phyloP scores from a whole-genome alignment of 1,284 basidiomycete species.

The Pseudozyma tsukubaensis region DNA sequence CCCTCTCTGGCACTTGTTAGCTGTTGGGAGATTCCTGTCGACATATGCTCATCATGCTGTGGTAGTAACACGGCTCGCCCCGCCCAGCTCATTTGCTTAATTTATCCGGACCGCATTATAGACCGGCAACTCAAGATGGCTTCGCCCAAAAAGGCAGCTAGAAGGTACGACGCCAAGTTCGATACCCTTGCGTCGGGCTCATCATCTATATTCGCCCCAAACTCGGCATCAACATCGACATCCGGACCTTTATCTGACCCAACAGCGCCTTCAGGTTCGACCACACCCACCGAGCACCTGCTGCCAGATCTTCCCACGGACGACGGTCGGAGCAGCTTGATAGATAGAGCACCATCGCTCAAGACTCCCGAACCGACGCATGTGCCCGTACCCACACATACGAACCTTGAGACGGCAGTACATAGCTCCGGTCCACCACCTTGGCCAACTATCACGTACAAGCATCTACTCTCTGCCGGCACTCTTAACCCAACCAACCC shows the following conservation, averaged over 20 bases:
- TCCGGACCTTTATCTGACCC: background rate
- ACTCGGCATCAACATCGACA: conserved; percentile 8
- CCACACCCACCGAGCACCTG: conserved; percentile 11
- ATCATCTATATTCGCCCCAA: conserved; percentile 7
- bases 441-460: conserved; percentile 56
- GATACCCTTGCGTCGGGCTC: conserved; percentile 14
- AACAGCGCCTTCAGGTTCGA: background rate
- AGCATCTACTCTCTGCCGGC: conserved; percentile 58
- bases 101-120: background rate
- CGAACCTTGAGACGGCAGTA: conserved; percentile 36
- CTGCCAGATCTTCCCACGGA: conserved; percentile 16
- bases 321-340: conserved; percentile 24
- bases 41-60: conserved; percentile 11
- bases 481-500: conserved; percentile 68
- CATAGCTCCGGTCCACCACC: conserved; percentile 40
- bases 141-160: conserved; percentile 43
- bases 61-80: background rate
- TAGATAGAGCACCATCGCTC: conserved; percentile 36
- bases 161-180: conserved; percentile 32
- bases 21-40: too few species aligned
- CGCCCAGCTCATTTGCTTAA: conserved; percentile 5
- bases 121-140: conserved; percentile 15
- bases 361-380: conserved; percentile 28
- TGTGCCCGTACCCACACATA: conserved; percentile 28
- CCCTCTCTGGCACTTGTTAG: too few species aligned